Evolutionary conservation across 1,139 yeast species (phyloP).

Genomic region (Pichia sp.): DNA sequence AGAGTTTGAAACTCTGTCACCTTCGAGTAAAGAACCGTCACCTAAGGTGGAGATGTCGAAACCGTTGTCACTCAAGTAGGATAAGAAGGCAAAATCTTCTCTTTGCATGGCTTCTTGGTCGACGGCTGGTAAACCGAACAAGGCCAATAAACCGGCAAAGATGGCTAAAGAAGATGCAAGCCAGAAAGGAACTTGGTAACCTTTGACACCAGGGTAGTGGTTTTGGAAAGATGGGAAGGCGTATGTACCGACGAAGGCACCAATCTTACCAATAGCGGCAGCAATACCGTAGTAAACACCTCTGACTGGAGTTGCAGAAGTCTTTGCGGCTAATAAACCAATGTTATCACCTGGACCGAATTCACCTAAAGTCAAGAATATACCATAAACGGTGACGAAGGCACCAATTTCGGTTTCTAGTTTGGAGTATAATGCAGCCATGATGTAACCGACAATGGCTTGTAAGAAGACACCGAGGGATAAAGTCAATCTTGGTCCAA

Average conservation of each 20-base stretch:
- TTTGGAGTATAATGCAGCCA: slow-evolving; percentile 68
- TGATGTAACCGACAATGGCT: slow-evolving; percentile 78
- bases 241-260: slow-evolving; percentile 90
- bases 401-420: slow-evolving; percentile 67
- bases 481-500: slow-evolving; percentile 85
- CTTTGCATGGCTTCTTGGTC: slow-evolving; percentile 79
- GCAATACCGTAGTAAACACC: slow-evolving; percentile 91
- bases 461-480: slow-evolving; percentile 68
- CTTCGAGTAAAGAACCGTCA: slow-evolving; percentile 29
- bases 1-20: slow-evolving; percentile 7
- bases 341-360: slow-evolving; percentile 94
- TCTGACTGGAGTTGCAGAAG: slow-evolving; percentile 82
- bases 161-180: slow-evolving; percentile 76
- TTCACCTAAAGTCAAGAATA: slow-evolving; percentile 84
- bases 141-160: slow-evolving; percentile 64
- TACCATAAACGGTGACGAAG: slow-evolving; percentile 83
- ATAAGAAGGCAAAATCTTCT: slow-evolving; percentile 72
- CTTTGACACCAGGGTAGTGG: slow-evolving; percentile 41
- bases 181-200: slow-evolving; percentile 70
- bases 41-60: slow-evolving; percentile 56
- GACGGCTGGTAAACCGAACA: slow-evolving; percentile 74
- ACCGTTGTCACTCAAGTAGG: slow-evolving; percentile 58
- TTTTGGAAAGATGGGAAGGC: slow-evolving; percentile 60
- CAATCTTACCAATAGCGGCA: slow-evolving; percentile 88
- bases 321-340: slow-evolving; percentile 84